Base-by-base conservation (phyloP, 371 early-diverging fungal genomes). In the Syncephalis plumigaleata region DNA sequence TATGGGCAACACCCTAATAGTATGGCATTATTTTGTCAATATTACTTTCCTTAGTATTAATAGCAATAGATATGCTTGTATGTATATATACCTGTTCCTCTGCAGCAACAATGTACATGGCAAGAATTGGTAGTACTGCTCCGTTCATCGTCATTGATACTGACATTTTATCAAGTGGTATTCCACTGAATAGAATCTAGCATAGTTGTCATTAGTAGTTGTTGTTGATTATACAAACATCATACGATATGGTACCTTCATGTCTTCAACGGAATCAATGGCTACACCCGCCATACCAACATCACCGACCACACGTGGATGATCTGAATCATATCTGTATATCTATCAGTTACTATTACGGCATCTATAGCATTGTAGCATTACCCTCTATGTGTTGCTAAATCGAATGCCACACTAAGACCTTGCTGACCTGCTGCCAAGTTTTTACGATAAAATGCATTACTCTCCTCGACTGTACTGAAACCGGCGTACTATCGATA, bases 131-230 rank as follows among this genome's bases (percentile, higher is more conserved):
- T 55, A 87, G 59, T 44, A 87, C 87, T 3, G 88, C 88, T 16
- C 88, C 88, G 60, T 87, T 87, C 88, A 87, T 87, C 3, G 88
- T 87, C 88, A 87, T 87, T 4, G 82, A 81, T 15, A 84, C 85
- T 1, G 83, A 84, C 67, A 87, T 85, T 52, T 79, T 81, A 57
- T 82, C 81, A 26, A 87, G 68, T 36, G 86, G 83, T 39, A 87
- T 86, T 4, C 81, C 84, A 49, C 80, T 75, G 58, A 87, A 87
- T 46, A 87, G 65, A 54, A 78, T 78, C n/a, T n/a, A n/a, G n/a
- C n/a, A n/a, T n/a, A n/a, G n/a, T n/a, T n/a, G n/a, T n/a, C n/a
- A n/a, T 75, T 73, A 52, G 2, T n/a, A 24, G 36, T 8, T 4
- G n/a, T 4, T 25, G 23, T 47, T 21, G 44, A 23, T 36, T 27